Evolutionary conservation across 805 yeast species (phyloP).

Genomic region (Candida quercuum): DNA sequence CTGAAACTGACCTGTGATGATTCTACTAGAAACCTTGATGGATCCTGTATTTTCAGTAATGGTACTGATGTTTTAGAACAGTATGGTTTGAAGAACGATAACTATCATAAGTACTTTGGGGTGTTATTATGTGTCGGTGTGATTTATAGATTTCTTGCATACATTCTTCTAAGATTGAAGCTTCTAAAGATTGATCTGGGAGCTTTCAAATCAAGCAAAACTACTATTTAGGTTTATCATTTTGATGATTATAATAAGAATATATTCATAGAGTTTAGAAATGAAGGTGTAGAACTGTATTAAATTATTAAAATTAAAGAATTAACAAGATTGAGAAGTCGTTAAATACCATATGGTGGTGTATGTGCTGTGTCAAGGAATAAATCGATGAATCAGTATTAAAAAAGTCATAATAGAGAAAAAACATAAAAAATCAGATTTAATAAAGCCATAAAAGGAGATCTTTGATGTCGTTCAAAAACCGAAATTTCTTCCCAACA

Average conservation of each 20-base stretch:
- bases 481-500: no score
- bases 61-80: conserved; percentile 52
- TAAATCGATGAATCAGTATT: no score
- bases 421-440: no score
- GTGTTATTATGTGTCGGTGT: conserved; percentile 35
- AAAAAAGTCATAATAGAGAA: no score
- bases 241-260: not conserved
- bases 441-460: no score
- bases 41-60: conserved; percentile 41
- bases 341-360: no score
- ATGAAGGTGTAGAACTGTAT: not conserved
- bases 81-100: conserved; percentile 31
- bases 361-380: no score
- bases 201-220: conserved; percentile 3
- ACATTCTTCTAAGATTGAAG: conserved; percentile 15
- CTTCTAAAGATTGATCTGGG: conserved; percentile 18
- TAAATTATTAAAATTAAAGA: no score
- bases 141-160: conserved; percentile 38
- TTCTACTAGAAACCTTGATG: conserved; percentile 28
- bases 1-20: conserved; percentile 45
- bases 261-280: no score
- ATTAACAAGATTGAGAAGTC: no score
- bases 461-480: no score
- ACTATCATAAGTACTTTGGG: conserved; percentile 31
- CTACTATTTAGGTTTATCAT: not conserved